Evolutionary conservation across 257 asterid species (phyloP).

Genomic region (Forsythia suspensa): DNA sequence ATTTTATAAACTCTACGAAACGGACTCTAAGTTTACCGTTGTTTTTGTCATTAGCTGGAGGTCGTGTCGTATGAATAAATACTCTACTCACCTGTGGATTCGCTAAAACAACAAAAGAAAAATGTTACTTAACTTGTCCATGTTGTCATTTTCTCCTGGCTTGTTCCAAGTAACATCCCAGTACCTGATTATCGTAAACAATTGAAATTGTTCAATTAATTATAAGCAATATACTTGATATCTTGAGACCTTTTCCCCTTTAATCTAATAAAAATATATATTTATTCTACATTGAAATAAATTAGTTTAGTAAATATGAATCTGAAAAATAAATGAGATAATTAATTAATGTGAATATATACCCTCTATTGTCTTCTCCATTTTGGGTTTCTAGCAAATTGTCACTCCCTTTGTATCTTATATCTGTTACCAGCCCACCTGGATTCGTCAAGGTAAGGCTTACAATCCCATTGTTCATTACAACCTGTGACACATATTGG

Average conservation of each 20-base stretch:
- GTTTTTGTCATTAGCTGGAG: too few species aligned
- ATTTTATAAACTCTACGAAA: too few species aligned
- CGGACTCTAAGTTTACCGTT: too few species aligned
- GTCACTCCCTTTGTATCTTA: constrained; percentile 49
- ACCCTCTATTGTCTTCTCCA: constrained; percentile 48
- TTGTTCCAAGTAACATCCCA: constrained; percentile 52
- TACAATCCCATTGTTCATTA: constrained; percentile 44
- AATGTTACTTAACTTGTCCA: constrained; percentile 34
- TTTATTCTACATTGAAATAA: not conserved
- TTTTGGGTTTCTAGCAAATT: constrained; percentile 42
- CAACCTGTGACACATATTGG: constrained; percentile 27
- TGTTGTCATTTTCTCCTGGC: constrained; percentile 10
- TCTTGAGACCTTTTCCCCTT: not conserved
- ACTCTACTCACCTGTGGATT: too few species aligned
- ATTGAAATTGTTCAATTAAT: not conserved
- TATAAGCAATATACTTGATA: not conserved
- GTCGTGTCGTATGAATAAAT: too few species aligned
- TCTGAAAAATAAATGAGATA: not conserved
- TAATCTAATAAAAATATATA: not conserved
- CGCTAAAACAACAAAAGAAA: too few species aligned
- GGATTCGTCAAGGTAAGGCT: constrained; percentile 44
- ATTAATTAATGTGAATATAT: not conserved
- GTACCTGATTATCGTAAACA: constrained; percentile 28
- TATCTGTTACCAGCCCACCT: constrained; percentile 31
- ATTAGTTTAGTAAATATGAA: not conserved